These are phyloP conservation scores for Xylaria digitata DNA, from an alignment of 2,329 filamentous ascomycete species.

Conservation along the genomic window DNA sequence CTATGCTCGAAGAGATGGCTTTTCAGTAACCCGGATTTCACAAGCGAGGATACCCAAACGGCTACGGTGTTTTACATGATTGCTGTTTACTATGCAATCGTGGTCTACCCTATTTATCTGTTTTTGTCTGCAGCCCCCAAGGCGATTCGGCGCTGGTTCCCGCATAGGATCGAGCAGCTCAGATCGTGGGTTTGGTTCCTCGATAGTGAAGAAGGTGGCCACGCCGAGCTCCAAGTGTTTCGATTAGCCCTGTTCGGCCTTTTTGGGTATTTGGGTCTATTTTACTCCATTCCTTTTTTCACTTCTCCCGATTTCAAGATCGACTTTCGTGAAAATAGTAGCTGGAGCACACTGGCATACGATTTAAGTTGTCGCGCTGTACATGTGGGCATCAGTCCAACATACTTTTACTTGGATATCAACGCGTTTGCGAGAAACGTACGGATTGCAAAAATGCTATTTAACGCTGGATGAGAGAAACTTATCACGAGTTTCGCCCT, in stretches of 20 bases:
- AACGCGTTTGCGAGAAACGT: constrained; percentile 3
- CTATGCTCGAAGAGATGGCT: constrained; percentile 5
- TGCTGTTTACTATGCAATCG: neutral
- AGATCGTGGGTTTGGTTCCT: neutral
- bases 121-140: neutral
- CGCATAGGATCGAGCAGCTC: neutral
- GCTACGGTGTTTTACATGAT: constrained; percentile 2
- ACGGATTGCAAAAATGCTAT: constrained; percentile 1
- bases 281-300: constrained; percentile 3
- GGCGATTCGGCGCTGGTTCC: constrained; percentile 4
- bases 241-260: constrained; percentile 5
- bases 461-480: neutral
- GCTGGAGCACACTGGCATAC: constrained; percentile 6
- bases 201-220: neutral
- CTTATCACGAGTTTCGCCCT: neutral
- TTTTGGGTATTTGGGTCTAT: constrained; percentile 4
- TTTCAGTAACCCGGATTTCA: constrained; percentile 7
- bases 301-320: neutral
- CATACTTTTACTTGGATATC: constrained; percentile 1
- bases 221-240: neutral
- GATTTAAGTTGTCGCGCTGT: constrained; percentile 3
- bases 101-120: neutral
- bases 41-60: neutral
- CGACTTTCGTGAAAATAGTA: constrained; percentile 1
- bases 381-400: constrained; percentile 5